Evolutionary conservation across 2,329 filamentous ascomycete genomes (phyloP), one percentile per base, ranked within the genome.

Genomic region (Clonostachys chloroleuca): DNA sequence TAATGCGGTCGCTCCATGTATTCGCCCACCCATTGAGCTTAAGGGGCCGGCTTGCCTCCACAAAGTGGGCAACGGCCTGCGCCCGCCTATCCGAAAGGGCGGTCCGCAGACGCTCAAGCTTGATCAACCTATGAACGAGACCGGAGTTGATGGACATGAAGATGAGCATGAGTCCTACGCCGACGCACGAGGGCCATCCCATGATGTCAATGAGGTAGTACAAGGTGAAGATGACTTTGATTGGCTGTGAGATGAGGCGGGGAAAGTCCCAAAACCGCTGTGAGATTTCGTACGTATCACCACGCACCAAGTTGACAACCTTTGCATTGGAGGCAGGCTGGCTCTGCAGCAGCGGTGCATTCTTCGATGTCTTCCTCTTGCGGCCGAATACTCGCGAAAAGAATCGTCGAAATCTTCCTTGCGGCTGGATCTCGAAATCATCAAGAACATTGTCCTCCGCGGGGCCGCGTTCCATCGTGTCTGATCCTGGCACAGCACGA

Each of bases 261-360:
- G 87, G 78, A 45, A 94, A 87, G 50, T 96, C 91, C 91, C 91
- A 96, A 56, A 96, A 94, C 40, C 87, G 72, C 58, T 92, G 89
- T 4, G 89, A 80, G 37, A 92, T 81, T 60, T 92, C 87, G 59
- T 92, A 94, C 0, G 87, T 88, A 61, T 94, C 89, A 49, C 79
- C 83, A 43, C 89, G 84, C 73, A 95, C 87, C 3, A 96, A 67
- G 56, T 95, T 96, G 51, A 96, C 78, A 45, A 96, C 94, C 60
- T 95, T 95, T 8, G 91, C 91, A 67, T 92, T 92, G 0, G 88
- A 90, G 0, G 91, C 89, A 3, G 86, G 80, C 59, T 60, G 39
- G 62, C 66, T 5, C 43, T 49, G 43, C 3, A 33, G 7, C 13
- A 33, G 30, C 6, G 42, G 17, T 16, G 17, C 20, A 8, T 39